Conservation (phyloP, 495 filamentous ascomycete species). For the Neurospora cerealis region DNA sequence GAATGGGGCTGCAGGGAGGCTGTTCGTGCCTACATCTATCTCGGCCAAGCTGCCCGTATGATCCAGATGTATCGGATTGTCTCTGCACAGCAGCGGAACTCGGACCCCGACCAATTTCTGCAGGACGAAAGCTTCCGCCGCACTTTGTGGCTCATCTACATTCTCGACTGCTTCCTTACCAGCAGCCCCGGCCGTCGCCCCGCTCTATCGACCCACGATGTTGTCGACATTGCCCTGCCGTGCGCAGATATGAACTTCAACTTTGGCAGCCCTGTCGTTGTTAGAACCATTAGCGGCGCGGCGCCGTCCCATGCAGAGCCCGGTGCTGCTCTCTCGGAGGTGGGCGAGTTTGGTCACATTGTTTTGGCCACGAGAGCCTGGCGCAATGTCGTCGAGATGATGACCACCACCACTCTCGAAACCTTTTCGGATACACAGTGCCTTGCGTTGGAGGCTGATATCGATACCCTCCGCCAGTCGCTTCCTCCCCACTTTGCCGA, state of each 20-base stretch:
- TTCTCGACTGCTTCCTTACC: slow-evolving; percentile 43
- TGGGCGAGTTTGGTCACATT: slow-evolving; percentile 42
- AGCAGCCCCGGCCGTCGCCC: slow-evolving; percentile 43
- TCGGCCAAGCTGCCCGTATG: slow-evolving; percentile 42
- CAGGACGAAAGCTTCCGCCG: slow-evolving; percentile 43
- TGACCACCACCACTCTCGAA: slow-evolving; percentile 33
- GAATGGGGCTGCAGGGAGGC: slow-evolving; percentile 44
- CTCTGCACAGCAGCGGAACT: slow-evolving; percentile 30
- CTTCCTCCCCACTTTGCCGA: slow-evolving; percentile 40
- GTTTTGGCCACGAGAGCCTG: slow-evolving; percentile 42
- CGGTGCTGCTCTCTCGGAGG: slow-evolving; percentile 25
- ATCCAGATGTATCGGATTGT: slow-evolving; percentile 43
- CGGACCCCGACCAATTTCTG: slow-evolving; percentile 39
- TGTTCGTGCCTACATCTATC: slow-evolving; percentile 41
- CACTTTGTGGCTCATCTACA: slow-evolving; percentile 42
- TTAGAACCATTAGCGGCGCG: slow-evolving; percentile 32
- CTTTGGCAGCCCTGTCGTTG: slow-evolving; percentile 37
- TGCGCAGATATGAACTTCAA: slow-evolving; percentile 41
- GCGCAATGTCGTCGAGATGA: slow-evolving; percentile 43
- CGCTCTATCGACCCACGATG: slow-evolving; percentile 34
- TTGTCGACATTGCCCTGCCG: slow-evolving; percentile 36
- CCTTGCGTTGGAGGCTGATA: slow-evolving; percentile 30
- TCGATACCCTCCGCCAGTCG: slow-evolving; percentile 33
- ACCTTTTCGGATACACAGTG: slow-evolving; percentile 38
- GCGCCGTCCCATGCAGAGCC: slow-evolving; percentile 27